A percentile compares a stretch with the other conserved stretches of the same genome.
phyloP scores from a whole-genome alignment of 2,329 filamentous ascomycete species.

The Xylariaceae sp. region DNA sequence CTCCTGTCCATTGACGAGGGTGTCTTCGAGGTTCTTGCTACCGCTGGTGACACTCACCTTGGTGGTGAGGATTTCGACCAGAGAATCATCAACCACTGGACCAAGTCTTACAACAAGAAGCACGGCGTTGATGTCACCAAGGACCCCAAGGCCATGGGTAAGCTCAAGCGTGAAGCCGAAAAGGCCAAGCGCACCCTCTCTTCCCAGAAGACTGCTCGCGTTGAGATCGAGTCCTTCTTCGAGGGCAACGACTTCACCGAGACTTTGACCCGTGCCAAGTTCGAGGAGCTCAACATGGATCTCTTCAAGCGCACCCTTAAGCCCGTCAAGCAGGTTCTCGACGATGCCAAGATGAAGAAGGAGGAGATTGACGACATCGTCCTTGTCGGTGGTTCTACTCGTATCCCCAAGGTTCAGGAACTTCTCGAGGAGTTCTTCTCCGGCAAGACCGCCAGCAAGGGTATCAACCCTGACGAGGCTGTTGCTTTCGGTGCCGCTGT shows the following conservation, averaged over 20 bases:
- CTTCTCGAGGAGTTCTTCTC: slow-evolving; percentile 94
- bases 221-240: slow-evolving; percentile 97
- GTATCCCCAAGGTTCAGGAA: slow-evolving; percentile 95
- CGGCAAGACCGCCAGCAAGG: slow-evolving; percentile 97
- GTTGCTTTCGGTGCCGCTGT: slow-evolving; percentile 97
- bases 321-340: slow-evolving; percentile 97
- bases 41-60: slow-evolving; percentile 93
- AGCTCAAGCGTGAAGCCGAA: slow-evolving; percentile 98
- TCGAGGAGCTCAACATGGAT: slow-evolving; percentile 98
- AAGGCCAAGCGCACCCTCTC: slow-evolving; percentile 98
- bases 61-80: slow-evolving; percentile 99
- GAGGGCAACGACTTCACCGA: slow-evolving; percentile 97
- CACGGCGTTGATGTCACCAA: slow-evolving; percentile 86
- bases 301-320: slow-evolving; percentile 99
- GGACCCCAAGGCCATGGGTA: slow-evolving; percentile 97
- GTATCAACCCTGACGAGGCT: slow-evolving; percentile 98
- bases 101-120: slow-evolving; percentile 99
- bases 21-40: slow-evolving; percentile 91
- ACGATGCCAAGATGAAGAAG: slow-evolving; percentile 98
- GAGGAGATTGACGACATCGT: slow-evolving; percentile 92
- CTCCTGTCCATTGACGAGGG: slow-evolving; percentile 87
- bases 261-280: slow-evolving; percentile 97
- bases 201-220: slow-evolving; percentile 85
- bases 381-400: slow-evolving; percentile 94
- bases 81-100: slow-evolving; percentile 92